These are phyloP conservation scores for Aspergillus candidus DNA, from an alignment of 2,329 filamentous ascomycete genomes.

Conservation along the genomic window DNA sequence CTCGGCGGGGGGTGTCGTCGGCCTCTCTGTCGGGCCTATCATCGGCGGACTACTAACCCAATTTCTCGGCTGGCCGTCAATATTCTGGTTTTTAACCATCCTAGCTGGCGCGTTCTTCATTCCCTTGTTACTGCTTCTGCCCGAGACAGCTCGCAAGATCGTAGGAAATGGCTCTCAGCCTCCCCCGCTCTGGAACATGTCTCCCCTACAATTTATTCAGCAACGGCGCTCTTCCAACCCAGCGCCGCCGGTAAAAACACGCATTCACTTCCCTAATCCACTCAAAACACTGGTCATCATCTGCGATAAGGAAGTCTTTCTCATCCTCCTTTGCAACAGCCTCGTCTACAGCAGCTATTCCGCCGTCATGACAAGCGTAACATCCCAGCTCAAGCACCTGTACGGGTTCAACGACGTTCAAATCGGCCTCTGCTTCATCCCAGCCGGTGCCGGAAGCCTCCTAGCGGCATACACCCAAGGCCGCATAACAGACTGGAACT, in stretches of 20 bases:
- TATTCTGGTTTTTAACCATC: constrained; percentile 37
- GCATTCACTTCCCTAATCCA: constrained; percentile 9
- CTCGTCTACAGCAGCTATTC: constrained; percentile 43
- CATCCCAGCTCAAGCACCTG: constrained; percentile 34
- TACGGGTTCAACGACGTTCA: constrained; percentile 19
- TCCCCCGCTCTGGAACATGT: too few species aligned
- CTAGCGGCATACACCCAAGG: constrained; percentile 23
- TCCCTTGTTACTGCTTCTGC: too few species aligned
- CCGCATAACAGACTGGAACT: constrained; percentile 64
- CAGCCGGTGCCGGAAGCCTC: constrained; percentile 17
- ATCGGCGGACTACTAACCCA: constrained; percentile 35
- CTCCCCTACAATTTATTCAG: too few species aligned
- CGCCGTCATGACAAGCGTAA: constrained; percentile 38
- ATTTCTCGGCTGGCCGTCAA: constrained; percentile 33
- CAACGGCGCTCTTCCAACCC: too few species aligned
- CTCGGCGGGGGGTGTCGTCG: constrained; percentile 28
- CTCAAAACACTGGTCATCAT: constrained; percentile 25
- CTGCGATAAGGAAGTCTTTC: constrained; percentile 26
- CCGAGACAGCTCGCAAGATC: too few species aligned
- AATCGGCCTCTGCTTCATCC: constrained; percentile 20
- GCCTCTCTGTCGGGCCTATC: constrained; percentile 37
- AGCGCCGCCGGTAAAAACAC: too few species aligned
- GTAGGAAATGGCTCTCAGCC: too few species aligned
- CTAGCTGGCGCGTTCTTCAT: too few species aligned
- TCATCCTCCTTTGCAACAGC: constrained; percentile 30